A percentile compares a stretch with the other conserved stretches of the same genome.
Evolutionary conservation across 768 basidiomycete genomes (phyloP).

Genomic region (Pilatotrama ljubarskyi): DNA sequence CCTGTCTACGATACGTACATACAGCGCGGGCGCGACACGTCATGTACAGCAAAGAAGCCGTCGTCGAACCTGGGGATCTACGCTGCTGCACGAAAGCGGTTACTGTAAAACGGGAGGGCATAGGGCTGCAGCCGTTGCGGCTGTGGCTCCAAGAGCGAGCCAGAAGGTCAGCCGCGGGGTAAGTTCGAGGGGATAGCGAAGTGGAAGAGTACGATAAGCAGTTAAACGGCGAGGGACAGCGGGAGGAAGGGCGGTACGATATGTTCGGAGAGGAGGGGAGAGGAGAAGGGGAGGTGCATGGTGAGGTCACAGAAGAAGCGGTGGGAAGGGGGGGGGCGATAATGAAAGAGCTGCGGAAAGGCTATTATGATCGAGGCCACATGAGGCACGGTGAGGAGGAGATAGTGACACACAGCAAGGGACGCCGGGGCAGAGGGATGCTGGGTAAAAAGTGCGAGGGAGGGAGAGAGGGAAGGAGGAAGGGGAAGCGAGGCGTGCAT

Average conservation of each 20-base stretch:
- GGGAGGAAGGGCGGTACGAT: slow-evolving; percentile 1
- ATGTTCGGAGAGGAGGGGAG: background rate
- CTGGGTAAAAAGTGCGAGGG: background rate
- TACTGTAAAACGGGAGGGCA: background rate
- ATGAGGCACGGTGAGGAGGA: slow-evolving; percentile 6
- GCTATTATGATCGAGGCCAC: slow-evolving; percentile 17
- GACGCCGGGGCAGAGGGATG: slow-evolving; percentile 15
- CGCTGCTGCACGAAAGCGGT: background rate
- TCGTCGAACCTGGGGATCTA: background rate
- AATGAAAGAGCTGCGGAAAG: slow-evolving; percentile 6
- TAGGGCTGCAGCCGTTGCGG: background rate
- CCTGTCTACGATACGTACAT: slow-evolving; percentile 19
- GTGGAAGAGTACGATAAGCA: background rate
- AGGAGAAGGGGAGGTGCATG: slow-evolving; percentile 9
- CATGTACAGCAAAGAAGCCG: background rate
- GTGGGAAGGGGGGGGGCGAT: background rate
- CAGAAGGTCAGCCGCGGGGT: too few relatives aligned
- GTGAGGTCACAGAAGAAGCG: background rate
- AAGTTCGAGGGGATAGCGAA: background rate
- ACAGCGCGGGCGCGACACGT: slow-evolving; percentile 14
- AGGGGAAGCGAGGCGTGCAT: background rate
- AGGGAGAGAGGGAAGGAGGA: background rate
- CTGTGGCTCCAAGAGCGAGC: too few relatives aligned
- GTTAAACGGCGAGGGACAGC: background rate
- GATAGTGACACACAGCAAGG: slow-evolving; percentile 14